Evolutionary conservation across 345 rosid genomes (phyloP).

Genomic region (Eutrema heterophyllum): DNA sequence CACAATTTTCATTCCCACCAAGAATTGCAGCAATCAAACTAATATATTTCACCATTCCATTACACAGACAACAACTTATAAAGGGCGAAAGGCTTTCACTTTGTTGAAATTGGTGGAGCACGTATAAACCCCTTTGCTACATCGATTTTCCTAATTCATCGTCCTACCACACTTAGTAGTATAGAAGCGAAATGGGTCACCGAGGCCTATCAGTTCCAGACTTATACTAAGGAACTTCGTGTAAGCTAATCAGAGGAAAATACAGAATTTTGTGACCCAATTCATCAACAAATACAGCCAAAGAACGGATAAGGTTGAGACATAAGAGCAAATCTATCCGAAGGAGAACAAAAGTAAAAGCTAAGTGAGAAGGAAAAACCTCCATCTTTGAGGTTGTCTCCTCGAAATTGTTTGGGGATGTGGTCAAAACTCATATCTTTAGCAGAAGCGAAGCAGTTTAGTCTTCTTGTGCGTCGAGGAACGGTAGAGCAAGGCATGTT

Average conservation of each 20-base stretch:
- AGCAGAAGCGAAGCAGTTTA: conserved; percentile 38
- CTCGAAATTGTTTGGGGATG: conserved; percentile 76
- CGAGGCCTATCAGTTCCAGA: background rate
- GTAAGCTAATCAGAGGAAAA: background rate
- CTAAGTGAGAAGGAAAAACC: conserved; percentile 34
- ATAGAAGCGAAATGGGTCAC: background rate
- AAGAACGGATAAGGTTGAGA: background rate
- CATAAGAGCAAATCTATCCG: background rate
- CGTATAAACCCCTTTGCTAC: background rate
- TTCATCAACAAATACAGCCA: background rate
- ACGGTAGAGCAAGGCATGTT: conserved; percentile 27
- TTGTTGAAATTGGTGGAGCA: background rate
- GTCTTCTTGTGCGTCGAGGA: conserved; percentile 27
- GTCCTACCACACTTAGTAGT: background rate
- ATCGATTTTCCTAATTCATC: background rate
- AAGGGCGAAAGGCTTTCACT: background rate
- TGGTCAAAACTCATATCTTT: conserved; percentile 42
- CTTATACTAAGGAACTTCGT: background rate
- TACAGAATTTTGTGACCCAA: background rate
- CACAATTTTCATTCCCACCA: background rate
- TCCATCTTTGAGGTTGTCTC: conserved; percentile 74
- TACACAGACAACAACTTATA: background rate
- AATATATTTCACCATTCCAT: background rate
- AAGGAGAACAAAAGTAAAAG: background rate
- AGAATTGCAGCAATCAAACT: conserved; percentile 1